phyloP scores from a whole-genome alignment of 169 alveolate genomes.

The Cryptosporidium felis region DNA sequence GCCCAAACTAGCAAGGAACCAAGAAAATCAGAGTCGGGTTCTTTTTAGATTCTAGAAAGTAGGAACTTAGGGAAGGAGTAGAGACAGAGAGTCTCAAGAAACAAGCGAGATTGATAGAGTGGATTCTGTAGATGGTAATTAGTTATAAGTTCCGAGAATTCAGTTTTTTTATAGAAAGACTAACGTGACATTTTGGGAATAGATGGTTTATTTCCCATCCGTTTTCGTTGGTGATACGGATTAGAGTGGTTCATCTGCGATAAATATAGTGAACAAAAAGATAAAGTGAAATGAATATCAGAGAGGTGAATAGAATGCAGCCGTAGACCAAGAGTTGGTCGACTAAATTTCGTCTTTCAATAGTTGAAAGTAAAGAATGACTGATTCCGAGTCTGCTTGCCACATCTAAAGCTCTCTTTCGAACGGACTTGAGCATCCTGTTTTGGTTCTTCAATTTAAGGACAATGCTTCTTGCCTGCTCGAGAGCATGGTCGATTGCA shows the following conservation, averaged over 20 bases:
- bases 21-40: no score
- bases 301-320: constrained; percentile 27
- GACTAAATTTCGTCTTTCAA: constrained; percentile 46
- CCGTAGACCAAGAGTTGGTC: constrained; percentile 61
- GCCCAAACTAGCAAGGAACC: no score
- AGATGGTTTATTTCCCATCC: no score
- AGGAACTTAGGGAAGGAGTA: no score
- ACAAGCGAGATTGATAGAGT: no score
- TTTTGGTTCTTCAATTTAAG: constrained; percentile 41
- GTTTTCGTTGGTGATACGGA: no score
- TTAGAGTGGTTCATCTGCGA: not conserved
- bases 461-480: constrained; percentile 59
- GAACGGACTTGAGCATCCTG: constrained; percentile 45
- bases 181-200: no score
- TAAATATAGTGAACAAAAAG: constrained; percentile 23
- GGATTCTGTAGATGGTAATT: no score
- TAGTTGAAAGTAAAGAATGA: constrained; percentile 24
- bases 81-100: no score
- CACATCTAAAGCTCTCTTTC: constrained; percentile 57
- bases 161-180: no score
- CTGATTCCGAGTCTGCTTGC: constrained; percentile 60
- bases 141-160: no score
- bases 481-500: constrained; percentile 58
- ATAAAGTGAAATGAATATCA: constrained; percentile 23
- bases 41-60: no score